Percentiles rank a stretch among this genome's conserved stretches.
Evolutionary conservation across 805 yeast genomes (phyloP).

Genomic region (Lachancea lanzarotensis): DNA sequence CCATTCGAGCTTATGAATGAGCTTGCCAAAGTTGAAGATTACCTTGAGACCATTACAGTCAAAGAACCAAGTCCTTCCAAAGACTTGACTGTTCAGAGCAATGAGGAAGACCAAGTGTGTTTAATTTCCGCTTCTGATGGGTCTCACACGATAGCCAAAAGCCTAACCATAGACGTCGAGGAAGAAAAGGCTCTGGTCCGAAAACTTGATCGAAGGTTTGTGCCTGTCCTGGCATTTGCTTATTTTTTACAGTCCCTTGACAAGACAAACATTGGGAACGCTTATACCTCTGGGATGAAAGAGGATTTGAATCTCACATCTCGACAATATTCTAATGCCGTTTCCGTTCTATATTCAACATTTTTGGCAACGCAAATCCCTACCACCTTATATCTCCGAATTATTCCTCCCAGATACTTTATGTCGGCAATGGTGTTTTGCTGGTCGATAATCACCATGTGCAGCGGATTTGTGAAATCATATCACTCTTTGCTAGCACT

Average conservation of each 20-base stretch:
- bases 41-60: too few species aligned
- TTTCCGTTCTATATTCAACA: constrained; percentile 40
- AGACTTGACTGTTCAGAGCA: too few species aligned
- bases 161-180: neutral
- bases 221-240: constrained; percentile 31
- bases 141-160: too few species aligned
- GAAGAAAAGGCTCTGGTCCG: constrained; percentile 23
- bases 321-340: constrained; percentile 40
- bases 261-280: constrained; percentile 45
- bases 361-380: constrained; percentile 41
- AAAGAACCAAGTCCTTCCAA: too few species aligned
- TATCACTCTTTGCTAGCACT: constrained; percentile 35
- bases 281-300: constrained; percentile 42
- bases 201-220: constrained; percentile 29
- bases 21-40: too few species aligned
- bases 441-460: constrained; percentile 39
- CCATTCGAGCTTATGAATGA: too few species aligned
- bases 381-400: constrained; percentile 33
- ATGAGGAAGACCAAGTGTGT: too few species aligned
- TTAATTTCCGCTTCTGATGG: too few species aligned
- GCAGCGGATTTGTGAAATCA: constrained; percentile 36
- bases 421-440: constrained; percentile 38
- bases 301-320: constrained; percentile 37
- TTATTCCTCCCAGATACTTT: constrained; percentile 27
- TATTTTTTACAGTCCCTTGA: constrained; percentile 33